phyloP scores from a whole-genome alignment of 768 basidiomycete species.

The Lactarius hengduanensis region DNA sequence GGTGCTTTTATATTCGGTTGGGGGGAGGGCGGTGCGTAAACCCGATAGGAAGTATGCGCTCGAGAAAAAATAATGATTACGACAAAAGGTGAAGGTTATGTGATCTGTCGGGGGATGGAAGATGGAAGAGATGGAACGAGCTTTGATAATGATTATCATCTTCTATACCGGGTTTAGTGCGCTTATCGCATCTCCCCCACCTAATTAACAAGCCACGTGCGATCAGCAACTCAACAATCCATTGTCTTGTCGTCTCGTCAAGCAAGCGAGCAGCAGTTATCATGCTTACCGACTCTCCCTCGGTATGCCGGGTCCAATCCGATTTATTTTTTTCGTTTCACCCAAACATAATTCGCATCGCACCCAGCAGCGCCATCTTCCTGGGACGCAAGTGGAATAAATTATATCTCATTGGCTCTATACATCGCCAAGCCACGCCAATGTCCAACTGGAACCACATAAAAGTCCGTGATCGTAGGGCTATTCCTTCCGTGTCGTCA shows the following conservation, averaged over 20 bases:
- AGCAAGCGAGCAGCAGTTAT: neutral
- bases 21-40: constrained; percentile 7
- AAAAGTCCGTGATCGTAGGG: constrained; percentile 14
- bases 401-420: constrained; percentile 20
- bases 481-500: constrained; percentile 48
- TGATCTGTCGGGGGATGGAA: constrained; percentile 6
- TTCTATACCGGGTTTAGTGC: neutral
- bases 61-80: constrained; percentile 2
- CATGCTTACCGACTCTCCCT: constrained; percentile 7
- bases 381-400: constrained; percentile 13
- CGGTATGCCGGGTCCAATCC: constrained; percentile 11
- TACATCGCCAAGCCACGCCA: constrained; percentile 6
- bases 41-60: constrained; percentile 14
- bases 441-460: neutral
- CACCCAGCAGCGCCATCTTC: neutral
- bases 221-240: neutral
- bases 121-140: neutral
- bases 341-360: constrained; percentile 12
- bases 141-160: neutral
- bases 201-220: neutral
- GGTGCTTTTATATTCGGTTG: constrained; percentile 22
- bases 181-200: constrained; percentile 15
- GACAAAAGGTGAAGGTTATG: neutral
- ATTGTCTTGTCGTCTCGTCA: neutral
- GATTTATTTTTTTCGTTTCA: neutral